Percentiles rank a stretch among this genome's conserved stretches.
Conservation (phyloP, 495 filamentous ascomycete genomes). For the Neurospora africana region DNA sequence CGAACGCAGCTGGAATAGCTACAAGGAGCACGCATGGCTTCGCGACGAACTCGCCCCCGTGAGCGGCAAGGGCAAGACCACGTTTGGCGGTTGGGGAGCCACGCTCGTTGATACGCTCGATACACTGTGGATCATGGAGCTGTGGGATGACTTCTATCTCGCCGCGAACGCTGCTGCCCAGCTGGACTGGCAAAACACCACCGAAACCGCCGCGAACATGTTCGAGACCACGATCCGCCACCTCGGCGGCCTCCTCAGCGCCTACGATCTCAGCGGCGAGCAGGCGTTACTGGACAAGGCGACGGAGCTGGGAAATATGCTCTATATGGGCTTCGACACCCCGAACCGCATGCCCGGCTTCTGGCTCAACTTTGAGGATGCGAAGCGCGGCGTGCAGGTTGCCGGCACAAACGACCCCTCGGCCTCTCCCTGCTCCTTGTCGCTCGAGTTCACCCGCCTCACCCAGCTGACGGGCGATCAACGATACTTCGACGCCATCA, state of each 20-base stretch:
- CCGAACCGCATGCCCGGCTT: constrained; percentile 79
- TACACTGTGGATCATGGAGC: constrained; percentile 75
- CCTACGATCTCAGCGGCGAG: constrained; percentile 65
- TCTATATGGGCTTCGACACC: constrained; percentile 79
- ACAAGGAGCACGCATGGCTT: constrained; percentile 65
- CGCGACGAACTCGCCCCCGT: constrained; percentile 66
- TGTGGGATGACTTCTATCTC: constrained; percentile 64
- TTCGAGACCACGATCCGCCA: constrained; percentile 70
- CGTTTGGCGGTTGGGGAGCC: constrained; percentile 74
- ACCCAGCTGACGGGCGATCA: constrained; percentile 67
- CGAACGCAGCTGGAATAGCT: constrained; percentile 62
- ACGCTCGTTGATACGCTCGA: constrained; percentile 73
- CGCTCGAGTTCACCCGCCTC: constrained; percentile 74
- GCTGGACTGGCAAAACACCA: constrained; percentile 66
- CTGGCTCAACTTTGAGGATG: constrained; percentile 58
- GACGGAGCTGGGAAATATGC: constrained; percentile 63
- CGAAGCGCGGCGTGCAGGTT: constrained; percentile 63
- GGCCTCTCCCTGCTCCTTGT: constrained; percentile 71
- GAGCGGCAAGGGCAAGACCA: constrained; percentile 42
- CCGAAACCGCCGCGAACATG: constrained; percentile 40
- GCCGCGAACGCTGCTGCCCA: constrained; percentile 54
- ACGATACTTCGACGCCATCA: constrained; percentile 77
- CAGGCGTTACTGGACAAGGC: constrained; percentile 59
- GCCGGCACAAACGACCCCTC: constrained; percentile 39
- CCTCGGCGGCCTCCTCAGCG: constrained; percentile 63